Conservation (phyloP, 495 filamentous ascomycete genomes). For the Parachaetomium inaequale region DNA sequence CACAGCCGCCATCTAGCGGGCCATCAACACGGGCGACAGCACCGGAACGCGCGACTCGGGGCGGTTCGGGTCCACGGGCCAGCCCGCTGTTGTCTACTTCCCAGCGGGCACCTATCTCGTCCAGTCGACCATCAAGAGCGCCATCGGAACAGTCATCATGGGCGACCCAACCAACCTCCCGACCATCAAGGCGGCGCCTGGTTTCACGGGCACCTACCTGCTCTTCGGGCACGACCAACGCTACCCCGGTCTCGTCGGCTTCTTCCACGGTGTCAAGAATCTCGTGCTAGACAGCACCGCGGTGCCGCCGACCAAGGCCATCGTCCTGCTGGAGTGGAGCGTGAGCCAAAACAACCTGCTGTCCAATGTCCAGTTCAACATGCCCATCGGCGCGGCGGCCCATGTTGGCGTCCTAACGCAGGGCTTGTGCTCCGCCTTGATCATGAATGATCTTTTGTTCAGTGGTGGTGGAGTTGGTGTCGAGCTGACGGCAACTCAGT, state of each 20-base stretch:
- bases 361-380: conserved; percentile 58
- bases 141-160: background rate
- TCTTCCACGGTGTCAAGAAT: conserved; percentile 1
- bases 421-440: conserved; percentile 38
- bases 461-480: conserved; percentile 50
- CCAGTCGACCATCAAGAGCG: background rate
- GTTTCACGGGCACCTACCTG: background rate
- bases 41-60: background rate
- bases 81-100: background rate
- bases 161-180: background rate
- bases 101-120: background rate
- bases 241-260: background rate
- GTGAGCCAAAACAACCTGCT: background rate
- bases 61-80: background rate
- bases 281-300: background rate
- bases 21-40: background rate
- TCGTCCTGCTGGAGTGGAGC: background rate
- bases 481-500: conserved; percentile 48
- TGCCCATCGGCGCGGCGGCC: conserved; percentile 45
- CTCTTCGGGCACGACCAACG: background rate
- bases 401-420: conserved; percentile 41
- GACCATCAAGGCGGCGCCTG: background rate
- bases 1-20: background rate
- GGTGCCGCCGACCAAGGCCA: background rate
- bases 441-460: conserved; percentile 51